A percentile compares a stretch with the other conserved stretches of the same genome.
phyloP scores from a whole-genome alignment of 768 basidiomycete genomes.

The Russula virescens region DNA sequence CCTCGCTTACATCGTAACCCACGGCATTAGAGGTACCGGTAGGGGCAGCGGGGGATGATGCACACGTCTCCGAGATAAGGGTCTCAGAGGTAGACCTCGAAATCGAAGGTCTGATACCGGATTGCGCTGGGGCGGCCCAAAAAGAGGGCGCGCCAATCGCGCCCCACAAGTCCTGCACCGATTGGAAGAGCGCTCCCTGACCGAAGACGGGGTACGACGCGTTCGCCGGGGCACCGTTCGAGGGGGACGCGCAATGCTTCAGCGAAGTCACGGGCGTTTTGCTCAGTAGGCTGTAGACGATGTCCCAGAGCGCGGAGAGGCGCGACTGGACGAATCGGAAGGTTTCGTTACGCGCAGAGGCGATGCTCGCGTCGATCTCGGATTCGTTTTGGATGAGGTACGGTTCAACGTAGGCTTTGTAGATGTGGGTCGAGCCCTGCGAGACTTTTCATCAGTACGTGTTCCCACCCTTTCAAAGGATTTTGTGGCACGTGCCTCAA shows the following conservation, averaged over 20 bases:
- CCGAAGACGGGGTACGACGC: constrained; percentile 22
- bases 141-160: background rate
- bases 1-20: constrained; percentile 10
- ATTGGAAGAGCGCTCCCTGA: constrained; percentile 3
- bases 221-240: constrained; percentile 2
- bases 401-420: constrained; percentile 53
- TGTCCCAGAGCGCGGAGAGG: constrained; percentile 43
- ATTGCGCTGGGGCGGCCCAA: background rate
- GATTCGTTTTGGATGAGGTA: constrained; percentile 55
- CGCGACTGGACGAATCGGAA: constrained; percentile 52
- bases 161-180: constrained; percentile 3
- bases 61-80: background rate
- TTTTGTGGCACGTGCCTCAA: constrained; percentile 42
- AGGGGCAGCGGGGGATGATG: background rate
- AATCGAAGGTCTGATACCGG: background rate
- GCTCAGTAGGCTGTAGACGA: constrained; percentile 41
- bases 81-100: background rate
- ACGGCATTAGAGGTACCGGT: background rate
- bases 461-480: too few species aligned
- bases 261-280: constrained; percentile 29
- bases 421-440: constrained; percentile 65
- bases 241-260: background rate
- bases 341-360: constrained; percentile 47
- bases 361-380: constrained; percentile 54
- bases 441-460: background rate